Evolutionary conservation across 2,329 filamentous ascomycete genomes (phyloP), one percentile per base, ranked within the genome.

Genomic region (Beauveria pseudobassiana): DNA sequence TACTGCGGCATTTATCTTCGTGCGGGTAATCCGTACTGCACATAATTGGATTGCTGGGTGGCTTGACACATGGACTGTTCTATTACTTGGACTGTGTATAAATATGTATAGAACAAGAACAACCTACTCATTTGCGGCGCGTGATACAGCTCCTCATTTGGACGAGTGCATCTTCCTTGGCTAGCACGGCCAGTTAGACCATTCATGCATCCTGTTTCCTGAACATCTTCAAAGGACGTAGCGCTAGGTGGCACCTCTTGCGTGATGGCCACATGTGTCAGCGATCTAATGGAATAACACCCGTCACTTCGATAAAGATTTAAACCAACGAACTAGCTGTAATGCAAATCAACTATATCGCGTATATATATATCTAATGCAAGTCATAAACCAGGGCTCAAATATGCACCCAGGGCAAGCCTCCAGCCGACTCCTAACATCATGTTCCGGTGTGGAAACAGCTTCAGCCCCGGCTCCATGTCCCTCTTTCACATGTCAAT

Each of bases 401-500:
- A 34, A 20, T n/a, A n/a, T 28, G n/a, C 18, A 9, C 16, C 16
- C 28, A 52, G 8, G 16, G 18, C 40, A 28, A 26, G 24, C 52
- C 38, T 28, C 16, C 24, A 30, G 24, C 16, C 22, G 20, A 38
- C 52, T 43, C n/a, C 34, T 38, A 38, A 24, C 22, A 43, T 16
- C 38, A 43, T 26, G 22, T 24, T 1, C 24, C 18, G 10, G 34
- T 28, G 55, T 59, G 55, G 58, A 42, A 54, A 60, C 57, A 24
- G 14, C 58, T 5, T 54, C 42, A 45, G 48, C 49, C 58, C 58
- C 20, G 34, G 40, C 42, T 7, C 7, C 3, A 59, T n/a, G 28
- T 52, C 50, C 49, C 58, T 60, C 58, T 59, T 59, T 60, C 58
- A 60, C 58, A 60, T 60, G 58, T 14, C 49, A 60, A 60, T 60